Evolutionary conservation across 495 filamentous ascomycete genomes (phyloP), one percentile per base, ranked within the genome.

Genomic region (Tetracladium setigerum): DNA sequence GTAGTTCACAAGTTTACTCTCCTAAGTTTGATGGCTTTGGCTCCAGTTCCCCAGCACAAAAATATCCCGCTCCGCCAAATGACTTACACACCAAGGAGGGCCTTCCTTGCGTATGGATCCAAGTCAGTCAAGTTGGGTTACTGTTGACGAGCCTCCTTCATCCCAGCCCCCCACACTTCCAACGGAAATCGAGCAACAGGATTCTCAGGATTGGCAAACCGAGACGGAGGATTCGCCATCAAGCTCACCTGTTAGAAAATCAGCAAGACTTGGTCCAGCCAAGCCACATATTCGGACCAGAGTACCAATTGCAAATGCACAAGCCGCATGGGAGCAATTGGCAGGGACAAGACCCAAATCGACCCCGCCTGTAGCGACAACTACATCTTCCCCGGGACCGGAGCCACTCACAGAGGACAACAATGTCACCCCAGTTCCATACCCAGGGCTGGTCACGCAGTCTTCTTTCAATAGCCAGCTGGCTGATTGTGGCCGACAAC

Each of bases 21-120:
- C 59, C 62, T 10, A 55, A 46, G 27, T 59, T 60, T 33, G 30
- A 58, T 18, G 58, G 59, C 9, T 54, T 64, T 52, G 54, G 52
- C 36, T 63, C 64, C 22, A 66, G 60, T 43, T 60, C 62, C 15
- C 55, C 57, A 46, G 31, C 38, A 33, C 44, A 31, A 19, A 49
- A 41, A 14, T 22, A 46, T 39, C 16, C 17, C n/a, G 14, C 38
- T 19, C 40, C 2, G 6, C 30, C n/a, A 30, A 31, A 16, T 31
- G 24, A 37, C 38, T 40, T 32, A 43, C 38, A 31, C 7, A 24
- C 37, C 22, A 27, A 27, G 22, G 22, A 7, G 22, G 3, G 22
- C 3, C 22, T 27, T 27, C 7, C 3, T 27, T 27, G 22, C 7
- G 3, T 27, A 27, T 7, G 22, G 22, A 27, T 7, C 22, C 3